phyloP scores from a whole-genome alignment of 2,329 filamentous ascomycete species.

The Phaeosphaeria sp. region DNA sequence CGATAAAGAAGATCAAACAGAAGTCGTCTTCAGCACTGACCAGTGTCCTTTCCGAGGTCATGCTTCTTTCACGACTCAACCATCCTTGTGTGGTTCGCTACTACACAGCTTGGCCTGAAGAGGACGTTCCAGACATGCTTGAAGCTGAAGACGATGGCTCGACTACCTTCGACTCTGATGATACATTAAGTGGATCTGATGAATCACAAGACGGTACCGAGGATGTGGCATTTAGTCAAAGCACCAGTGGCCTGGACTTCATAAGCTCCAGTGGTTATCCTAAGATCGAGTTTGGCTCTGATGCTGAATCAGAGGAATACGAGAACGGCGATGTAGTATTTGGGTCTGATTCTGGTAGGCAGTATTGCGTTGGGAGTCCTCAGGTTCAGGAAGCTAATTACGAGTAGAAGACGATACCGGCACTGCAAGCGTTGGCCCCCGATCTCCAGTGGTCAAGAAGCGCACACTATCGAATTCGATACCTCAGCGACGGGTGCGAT shows the following conservation, averaged over 20 bases:
- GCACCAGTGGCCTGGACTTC: slow-evolving; percentile 83
- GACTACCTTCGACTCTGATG: slow-evolving; percentile 34
- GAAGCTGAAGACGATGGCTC: slow-evolving; percentile 43
- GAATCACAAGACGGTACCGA: slow-evolving; percentile 32
- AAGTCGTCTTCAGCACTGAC: slow-evolving; percentile 76
- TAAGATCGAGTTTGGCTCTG: slow-evolving; percentile 78
- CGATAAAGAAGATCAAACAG: slow-evolving; percentile 94
- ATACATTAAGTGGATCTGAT: slow-evolving; percentile 33
- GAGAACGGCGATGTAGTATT: slow-evolving; percentile 44
- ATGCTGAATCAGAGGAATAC: slow-evolving; percentile 50
- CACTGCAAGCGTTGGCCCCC: slow-evolving; percentile 33
- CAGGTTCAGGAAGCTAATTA: slow-evolving; percentile 12
- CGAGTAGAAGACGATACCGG: slow-evolving; percentile 56
- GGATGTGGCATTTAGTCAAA: slow-evolving; percentile 68
- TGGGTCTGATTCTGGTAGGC: slow-evolving; percentile 46
- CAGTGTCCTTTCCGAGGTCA: slow-evolving; percentile 84
- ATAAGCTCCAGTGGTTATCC: slow-evolving; percentile 85
- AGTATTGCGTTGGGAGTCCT: not conserved
- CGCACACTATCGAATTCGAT: slow-evolving; percentile 56
- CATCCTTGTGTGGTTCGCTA: slow-evolving; percentile 90
- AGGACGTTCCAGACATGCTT: slow-evolving; percentile 58
- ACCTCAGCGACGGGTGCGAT: slow-evolving; percentile 63
- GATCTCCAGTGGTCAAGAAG: slow-evolving; percentile 43
- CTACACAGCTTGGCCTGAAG: slow-evolving; percentile 94
- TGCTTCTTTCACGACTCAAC: slow-evolving; percentile 88